Evolutionary conservation across 139 green algal genomes (phyloP), one percentile per base, ranked within the genome.

Genomic region (Chlamydomonas schloesseri): DNA sequence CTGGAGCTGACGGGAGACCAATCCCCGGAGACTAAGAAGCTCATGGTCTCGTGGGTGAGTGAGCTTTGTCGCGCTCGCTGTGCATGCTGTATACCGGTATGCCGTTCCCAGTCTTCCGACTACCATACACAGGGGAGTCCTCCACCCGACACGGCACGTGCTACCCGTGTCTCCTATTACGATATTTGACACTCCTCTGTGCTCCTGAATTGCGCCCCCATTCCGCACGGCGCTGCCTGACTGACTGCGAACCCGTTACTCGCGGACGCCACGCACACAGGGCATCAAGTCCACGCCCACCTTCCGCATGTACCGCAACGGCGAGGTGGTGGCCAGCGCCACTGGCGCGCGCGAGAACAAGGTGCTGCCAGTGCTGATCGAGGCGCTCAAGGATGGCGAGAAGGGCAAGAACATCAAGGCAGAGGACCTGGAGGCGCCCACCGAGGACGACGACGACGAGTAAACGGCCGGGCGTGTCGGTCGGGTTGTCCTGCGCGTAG

Each of bases 1-100:
- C 50, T 89, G 28, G 90, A 96, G 68, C 84, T 97, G n/a, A 78
- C 92, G 34, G 94, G 94, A 0, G 94, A 97, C 69, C 87, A 92
- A 34, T 91, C 46, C 69, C 79, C 87, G 34, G 90, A 92, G 24
- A 95, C 91, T 21, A 90, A 93, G 71, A 88, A 89, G 42, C 87
- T 96, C 76, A 96, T 96, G 93, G 89, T 94, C 55, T 62, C 55
- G 55, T 62, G 55, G 55, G 55, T 62, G 10, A 62, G 55, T 62
- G 18, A 58, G n/a, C n/a, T n/a, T n/a, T n/a, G n/a, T n/a, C n/a
- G n/a, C n/a, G n/a, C n/a, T n/a, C n/a, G n/a, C n/a, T n/a, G n/a
- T n/a, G n/a, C n/a, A n/a, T n/a, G n/a, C n/a, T n/a, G n/a, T n/a
- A n/a, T n/a, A n/a, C n/a, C n/a, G n/a, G n/a, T n/a, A n/a, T n/a